These are phyloP conservation scores for Alternaria tenuissima DNA, from an alignment of 2,329 filamentous ascomycete genomes.

Conservation along the genomic window DNA sequence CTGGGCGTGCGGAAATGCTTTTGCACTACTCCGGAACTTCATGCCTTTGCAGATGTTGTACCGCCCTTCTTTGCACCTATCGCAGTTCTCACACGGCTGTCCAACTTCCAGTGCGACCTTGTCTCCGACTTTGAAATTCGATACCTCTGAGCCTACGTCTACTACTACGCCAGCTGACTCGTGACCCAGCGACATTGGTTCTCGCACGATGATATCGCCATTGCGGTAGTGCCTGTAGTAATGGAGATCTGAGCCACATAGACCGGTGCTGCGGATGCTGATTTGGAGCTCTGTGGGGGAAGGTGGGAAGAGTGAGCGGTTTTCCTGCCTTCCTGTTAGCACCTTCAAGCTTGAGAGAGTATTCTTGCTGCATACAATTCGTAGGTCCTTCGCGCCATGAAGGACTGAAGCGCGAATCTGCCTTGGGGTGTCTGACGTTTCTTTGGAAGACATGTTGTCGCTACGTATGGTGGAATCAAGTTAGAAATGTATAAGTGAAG, in stretches of 20 bases:
- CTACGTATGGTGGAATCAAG: neutral
- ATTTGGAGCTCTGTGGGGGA: conserved; percentile 67
- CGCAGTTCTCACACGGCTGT: conserved; percentile 75
- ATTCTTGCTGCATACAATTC: conserved; percentile 57
- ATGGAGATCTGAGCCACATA: conserved; percentile 78
- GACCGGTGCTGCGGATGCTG: conserved; percentile 70
- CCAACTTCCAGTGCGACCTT: conserved; percentile 93
- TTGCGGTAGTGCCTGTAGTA: conserved; percentile 90
- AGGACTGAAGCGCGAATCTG: conserved; percentile 63
- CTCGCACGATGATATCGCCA: conserved; percentile 81
- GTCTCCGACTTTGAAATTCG: conserved; percentile 73
- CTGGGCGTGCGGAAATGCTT: conserved; percentile 68
- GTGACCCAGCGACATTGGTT: conserved; percentile 82
- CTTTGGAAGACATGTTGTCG: conserved; percentile 30
- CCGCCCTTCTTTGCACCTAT: conserved; percentile 62
- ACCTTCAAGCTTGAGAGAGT: neutral
- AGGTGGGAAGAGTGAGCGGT: conserved; percentile 58
- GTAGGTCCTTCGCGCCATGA: conserved; percentile 67
- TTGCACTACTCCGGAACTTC: conserved; percentile 67
- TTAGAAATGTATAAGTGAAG: neutral
- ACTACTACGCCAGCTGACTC: conserved; percentile 83
- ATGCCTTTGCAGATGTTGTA: conserved; percentile 70
- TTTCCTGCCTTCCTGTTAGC: conserved; percentile 56
- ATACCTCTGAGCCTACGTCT: conserved; percentile 71
- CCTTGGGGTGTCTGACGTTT: conserved; percentile 32